Percentiles rank a stretch among this genome's conserved stretches.
Evolutionary conservation across 2,329 filamentous ascomycete species (phyloP).

Genomic region (Diaporthe vaccinii): DNA sequence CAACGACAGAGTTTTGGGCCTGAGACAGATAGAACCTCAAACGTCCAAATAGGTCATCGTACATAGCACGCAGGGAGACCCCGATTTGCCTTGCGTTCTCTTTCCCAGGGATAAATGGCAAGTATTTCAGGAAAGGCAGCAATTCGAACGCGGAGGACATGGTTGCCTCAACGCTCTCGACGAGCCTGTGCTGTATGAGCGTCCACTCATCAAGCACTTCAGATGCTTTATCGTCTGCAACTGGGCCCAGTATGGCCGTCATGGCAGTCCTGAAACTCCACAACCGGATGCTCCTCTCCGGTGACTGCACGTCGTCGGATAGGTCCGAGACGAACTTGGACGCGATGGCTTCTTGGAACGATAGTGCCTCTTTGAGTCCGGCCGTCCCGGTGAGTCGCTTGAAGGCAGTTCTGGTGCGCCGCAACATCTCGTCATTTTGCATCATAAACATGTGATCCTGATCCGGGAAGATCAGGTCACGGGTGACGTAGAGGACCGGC

Average conservation of each 20-base stretch:
- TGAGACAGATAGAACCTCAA: constrained; percentile 1
- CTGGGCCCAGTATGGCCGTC: constrained; percentile 24
- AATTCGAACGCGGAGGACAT: constrained; percentile 19
- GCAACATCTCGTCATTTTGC: constrained; percentile 21
- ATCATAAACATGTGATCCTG: constrained; percentile 23
- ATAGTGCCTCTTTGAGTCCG: constrained; percentile 19
- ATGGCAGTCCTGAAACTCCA: constrained; percentile 21
- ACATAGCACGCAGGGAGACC: not conserved
- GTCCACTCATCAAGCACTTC: constrained; percentile 16
- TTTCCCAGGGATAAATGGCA: constrained; percentile 18
- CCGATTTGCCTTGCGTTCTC: constrained; percentile 2
- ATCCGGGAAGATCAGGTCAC: not conserved
- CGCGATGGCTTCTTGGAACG: constrained; percentile 5
- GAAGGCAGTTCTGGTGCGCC: not conserved
- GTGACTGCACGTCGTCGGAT: not conserved
- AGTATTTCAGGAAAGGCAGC: constrained; percentile 17
- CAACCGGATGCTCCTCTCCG: not conserved
- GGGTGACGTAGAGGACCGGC: constrained; percentile 4
- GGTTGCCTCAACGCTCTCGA: constrained; percentile 14
- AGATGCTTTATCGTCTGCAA: not conserved
- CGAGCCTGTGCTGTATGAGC: constrained; percentile 7
- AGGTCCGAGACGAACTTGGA: not conserved
- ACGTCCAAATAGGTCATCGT: not conserved
- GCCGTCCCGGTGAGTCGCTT: constrained; percentile 9
- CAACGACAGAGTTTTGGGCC: not conserved